phyloP scores from a whole-genome alignment of 306 rosid genomes.

The Gastrolobium villosum region DNA sequence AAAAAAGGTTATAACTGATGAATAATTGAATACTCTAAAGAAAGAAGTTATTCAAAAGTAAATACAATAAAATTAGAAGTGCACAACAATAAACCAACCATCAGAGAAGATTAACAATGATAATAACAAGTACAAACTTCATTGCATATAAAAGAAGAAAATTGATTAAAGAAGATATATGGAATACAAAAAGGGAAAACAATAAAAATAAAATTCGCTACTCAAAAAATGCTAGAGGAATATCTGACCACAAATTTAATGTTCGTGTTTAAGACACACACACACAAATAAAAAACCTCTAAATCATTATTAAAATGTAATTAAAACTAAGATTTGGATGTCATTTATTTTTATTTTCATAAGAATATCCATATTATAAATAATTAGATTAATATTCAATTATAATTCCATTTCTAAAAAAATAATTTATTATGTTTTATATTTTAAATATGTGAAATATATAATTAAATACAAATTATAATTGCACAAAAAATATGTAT shows the following conservation, averaged over 20 bases:
- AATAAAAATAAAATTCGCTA: neutral
- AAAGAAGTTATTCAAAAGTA: neutral
- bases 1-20: neutral
- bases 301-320: too few species aligned
- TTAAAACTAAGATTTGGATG: too few species aligned
- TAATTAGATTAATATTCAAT: too few species aligned
- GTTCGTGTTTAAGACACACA: neutral
- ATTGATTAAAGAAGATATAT: neutral
- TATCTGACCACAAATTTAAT: neutral
- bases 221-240: neutral
- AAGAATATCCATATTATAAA: too few species aligned
- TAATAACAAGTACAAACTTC: neutral
- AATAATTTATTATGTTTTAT: too few species aligned
- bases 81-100: conserved; percentile 3
- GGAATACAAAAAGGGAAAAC: neutral
- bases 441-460: too few species aligned
- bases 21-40: neutral
- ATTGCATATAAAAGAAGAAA: conserved; percentile 11
- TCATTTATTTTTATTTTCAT: too few species aligned
- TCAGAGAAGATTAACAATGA: conserved; percentile 3
- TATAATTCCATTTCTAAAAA: too few species aligned
- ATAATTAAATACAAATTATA: too few species aligned
- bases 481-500: too few species aligned
- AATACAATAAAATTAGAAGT: neutral
- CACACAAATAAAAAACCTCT: too few species aligned